Evolutionary conservation across 805 yeast species (phyloP), one percentile per base, ranked within the genome.

Genomic region (Saccharomyces mikatae): DNA sequence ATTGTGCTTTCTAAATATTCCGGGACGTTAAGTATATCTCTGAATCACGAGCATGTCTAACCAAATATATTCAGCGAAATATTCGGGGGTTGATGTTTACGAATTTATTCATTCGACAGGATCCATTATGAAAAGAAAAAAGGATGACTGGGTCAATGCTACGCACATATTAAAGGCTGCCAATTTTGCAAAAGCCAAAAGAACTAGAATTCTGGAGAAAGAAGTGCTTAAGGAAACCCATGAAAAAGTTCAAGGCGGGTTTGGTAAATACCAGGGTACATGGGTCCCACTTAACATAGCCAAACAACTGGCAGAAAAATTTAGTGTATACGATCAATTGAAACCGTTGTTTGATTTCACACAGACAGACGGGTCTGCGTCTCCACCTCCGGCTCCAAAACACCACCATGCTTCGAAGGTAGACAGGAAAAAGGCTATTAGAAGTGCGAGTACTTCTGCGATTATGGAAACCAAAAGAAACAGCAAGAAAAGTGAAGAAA

Each of bases 181-280:
- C 49, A 85, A 88, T 67, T 89, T 90, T 69, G 96, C 96, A 53
- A 91, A 91, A 71, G 96, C 97, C 0, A 89, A 87, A 68, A 75
- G 98, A 61, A 91, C 97, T 26, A 83, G 96, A 62, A 90, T 91
- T 58, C 77, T 91, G 62, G 98, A 91, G 66, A 82, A 87, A 64
- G 97, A 91, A 58, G 96, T 91, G 14, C 96, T 92, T 64, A 80
- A 79, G 44, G 96, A 95, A 9, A 72, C 76, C 17, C 98, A 91
- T 69, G 97, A 91, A 64, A 92, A 91, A 69, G 89, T 91, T 24
- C 98, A 91, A 70, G 98, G 98, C 57, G 98, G 98, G 3, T 91
- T 90, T 67, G 98, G 98, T 52, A 85, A 91, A 66, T 91, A 90
- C 70, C 98, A 91, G 71, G 97, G 97, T 26, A 91, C 97, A 2